These are phyloP conservation scores for Planoprotostelium fungivorum DNA, from an alignment of 78 protist genomes.

Conservation along the genomic window DNA sequence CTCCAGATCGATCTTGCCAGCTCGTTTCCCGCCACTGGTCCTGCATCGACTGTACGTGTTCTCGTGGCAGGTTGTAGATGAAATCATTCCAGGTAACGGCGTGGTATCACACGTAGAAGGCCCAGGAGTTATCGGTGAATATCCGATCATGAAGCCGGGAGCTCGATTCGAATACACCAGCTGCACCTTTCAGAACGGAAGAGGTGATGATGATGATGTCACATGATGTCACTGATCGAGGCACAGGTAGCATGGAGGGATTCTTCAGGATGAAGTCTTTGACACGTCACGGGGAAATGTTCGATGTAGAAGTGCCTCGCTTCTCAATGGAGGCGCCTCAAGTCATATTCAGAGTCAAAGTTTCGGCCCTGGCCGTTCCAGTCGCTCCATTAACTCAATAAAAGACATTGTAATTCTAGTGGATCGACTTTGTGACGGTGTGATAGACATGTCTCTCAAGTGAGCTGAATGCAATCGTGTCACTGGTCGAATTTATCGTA, in stretches of 20 bases:
- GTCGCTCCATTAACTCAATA: too few species aligned
- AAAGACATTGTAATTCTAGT: too few species aligned
- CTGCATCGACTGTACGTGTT: neutral
- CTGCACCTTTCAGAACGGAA: too few species aligned
- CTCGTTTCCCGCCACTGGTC: neutral
- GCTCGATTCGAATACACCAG: neutral
- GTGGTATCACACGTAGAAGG: neutral
- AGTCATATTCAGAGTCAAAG: too few species aligned
- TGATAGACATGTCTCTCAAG: too few species aligned
- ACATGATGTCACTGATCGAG: too few species aligned
- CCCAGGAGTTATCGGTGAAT: neutral
- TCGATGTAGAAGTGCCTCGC: neutral
- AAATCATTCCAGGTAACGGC: neutral
- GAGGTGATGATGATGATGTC: too few species aligned
- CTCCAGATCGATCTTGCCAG: neutral
- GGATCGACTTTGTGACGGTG: too few species aligned
- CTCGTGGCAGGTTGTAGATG: neutral
- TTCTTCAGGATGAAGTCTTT: neutral
- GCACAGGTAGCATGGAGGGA: neutral
- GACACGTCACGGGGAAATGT: neutral
- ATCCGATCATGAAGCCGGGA: neutral
- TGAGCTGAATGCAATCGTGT: too few species aligned
- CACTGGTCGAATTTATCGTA: too few species aligned
- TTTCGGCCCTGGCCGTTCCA: too few species aligned
- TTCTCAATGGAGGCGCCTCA: neutral